Conservation (phyloP, 2,329 filamentous ascomycete species). For the Pseudogymnoascus verrucosus region DNA sequence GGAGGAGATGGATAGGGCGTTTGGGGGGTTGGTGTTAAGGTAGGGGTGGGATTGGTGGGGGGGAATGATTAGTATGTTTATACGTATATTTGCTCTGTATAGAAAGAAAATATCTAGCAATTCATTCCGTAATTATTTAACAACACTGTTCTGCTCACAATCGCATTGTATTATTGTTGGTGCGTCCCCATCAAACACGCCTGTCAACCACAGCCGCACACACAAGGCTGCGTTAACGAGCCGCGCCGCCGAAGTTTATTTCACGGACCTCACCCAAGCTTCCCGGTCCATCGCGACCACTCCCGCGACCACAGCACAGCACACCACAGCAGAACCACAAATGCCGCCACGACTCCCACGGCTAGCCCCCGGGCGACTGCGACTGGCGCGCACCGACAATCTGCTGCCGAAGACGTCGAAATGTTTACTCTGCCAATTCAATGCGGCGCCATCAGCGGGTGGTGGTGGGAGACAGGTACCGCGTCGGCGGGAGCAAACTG, state of each 20-base stretch:
- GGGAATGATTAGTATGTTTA: background rate
- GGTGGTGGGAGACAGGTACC: background rate
- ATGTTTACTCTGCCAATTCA: conserved; percentile 3
- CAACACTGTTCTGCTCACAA: background rate
- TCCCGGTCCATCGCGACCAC: background rate
- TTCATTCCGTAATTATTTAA: background rate
- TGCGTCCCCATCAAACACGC: background rate
- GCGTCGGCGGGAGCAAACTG: background rate
- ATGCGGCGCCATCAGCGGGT: background rate
- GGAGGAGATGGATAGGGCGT: conserved; percentile 45
- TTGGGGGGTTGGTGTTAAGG: conserved; percentile 37
- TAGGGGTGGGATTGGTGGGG: background rate
- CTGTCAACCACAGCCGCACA: background rate
- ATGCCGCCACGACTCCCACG: conserved; percentile 28
- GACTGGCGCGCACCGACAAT: background rate
- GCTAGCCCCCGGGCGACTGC: conserved; percentile 17
- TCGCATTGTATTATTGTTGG: background rate
- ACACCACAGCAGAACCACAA: conserved; percentile 14
- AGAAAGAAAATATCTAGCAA: background rate
- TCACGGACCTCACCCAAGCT: background rate
- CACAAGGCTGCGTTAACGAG: background rate
- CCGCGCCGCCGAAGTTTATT: background rate
- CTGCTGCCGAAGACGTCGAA: background rate
- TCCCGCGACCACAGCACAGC: background rate
- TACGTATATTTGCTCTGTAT: background rate